Evolutionary conservation across 2,329 filamentous ascomycete genomes (phyloP).

Genomic region (Exophiala sp.): DNA sequence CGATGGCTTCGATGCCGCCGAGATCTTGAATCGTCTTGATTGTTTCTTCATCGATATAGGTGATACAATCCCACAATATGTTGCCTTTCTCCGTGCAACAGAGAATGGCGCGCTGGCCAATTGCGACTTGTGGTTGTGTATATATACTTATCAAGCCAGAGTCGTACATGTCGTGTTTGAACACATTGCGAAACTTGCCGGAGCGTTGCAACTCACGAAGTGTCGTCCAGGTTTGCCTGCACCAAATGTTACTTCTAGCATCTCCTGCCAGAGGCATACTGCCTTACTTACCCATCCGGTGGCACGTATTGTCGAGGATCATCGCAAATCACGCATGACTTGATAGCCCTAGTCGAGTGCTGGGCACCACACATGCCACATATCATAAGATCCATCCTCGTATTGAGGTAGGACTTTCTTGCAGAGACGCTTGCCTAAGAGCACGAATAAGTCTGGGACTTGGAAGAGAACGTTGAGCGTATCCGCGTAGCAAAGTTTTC

Average conservation of each 20-base stretch:
- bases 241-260: no score
- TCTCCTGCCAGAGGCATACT: slow-evolving; percentile 31
- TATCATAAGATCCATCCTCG: no score
- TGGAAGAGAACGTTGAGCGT: no score
- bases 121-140: slow-evolving; percentile 48
- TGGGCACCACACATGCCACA: background rate
- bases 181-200: no score
- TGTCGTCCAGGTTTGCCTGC: no score
- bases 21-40: slow-evolving; percentile 34
- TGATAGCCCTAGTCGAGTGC: background rate
- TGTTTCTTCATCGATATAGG: slow-evolving; percentile 64
- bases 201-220: no score
- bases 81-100: slow-evolving; percentile 64
- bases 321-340: background rate
- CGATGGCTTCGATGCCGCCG: slow-evolving; percentile 47
- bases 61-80: slow-evolving; percentile 73
- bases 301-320: slow-evolving; percentile 1
- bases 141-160: no score
- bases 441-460: no score
- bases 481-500: no score
- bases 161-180: no score
- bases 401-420: no score
- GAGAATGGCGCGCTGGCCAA: slow-evolving; percentile 70
- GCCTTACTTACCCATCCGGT: background rate
- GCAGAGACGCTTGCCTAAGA: no score